Evolutionary conservation across 768 basidiomycete species (phyloP), one percentile per base, ranked within the genome.

Genomic region (Xerocomus brunneocitrinus): DNA sequence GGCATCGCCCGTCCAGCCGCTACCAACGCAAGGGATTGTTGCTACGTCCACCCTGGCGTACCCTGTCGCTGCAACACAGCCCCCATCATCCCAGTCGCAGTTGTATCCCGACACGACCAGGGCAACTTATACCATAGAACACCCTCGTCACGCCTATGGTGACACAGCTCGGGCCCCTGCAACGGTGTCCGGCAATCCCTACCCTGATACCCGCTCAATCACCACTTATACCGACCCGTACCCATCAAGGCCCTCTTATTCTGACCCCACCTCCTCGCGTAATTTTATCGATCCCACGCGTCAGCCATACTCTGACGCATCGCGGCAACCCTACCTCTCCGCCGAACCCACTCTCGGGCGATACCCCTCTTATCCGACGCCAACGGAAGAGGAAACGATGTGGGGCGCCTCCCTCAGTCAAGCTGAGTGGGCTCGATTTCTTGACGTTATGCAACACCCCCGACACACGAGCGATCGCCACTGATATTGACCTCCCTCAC

Each of bases 391-490:
- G 57, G 71, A 76, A 35, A 74, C 74, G 31, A 84, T 89, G 75
- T 91, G 88, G 87, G 87, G 87, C 40, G 78, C 87, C 14, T 79
- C 83, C 35, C 86, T 91, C 63, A 87, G 81, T 52, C 84, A 87
- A 58, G 81, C 83, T 38, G 89, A 90, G 69, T 90, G 89, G 85
- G 75, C 72, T 38, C 74, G 76, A 54, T 80, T 81, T 64, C 69
- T 89, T 69, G 83, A 87, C 55, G 84, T 79, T 42, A 76, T 88
- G 69, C 76, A 82, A 62, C 78, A 81, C 14, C 68, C 74, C 50
- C 53, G 66, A 52, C 65, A 65, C 54, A 51, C 63, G 39, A 58
- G 59, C 22, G 68, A 66, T 49, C 64, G 70, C 58, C 65, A 59
- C 39, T 63, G 53, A 60, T 51, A 46, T 49, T 34, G 51, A 55